Evolutionary conservation across 192 early-diverging fungal genomes (phyloP), one percentile per base, ranked within the genome.

Genomic region (Entomortierella lignicola): DNA sequence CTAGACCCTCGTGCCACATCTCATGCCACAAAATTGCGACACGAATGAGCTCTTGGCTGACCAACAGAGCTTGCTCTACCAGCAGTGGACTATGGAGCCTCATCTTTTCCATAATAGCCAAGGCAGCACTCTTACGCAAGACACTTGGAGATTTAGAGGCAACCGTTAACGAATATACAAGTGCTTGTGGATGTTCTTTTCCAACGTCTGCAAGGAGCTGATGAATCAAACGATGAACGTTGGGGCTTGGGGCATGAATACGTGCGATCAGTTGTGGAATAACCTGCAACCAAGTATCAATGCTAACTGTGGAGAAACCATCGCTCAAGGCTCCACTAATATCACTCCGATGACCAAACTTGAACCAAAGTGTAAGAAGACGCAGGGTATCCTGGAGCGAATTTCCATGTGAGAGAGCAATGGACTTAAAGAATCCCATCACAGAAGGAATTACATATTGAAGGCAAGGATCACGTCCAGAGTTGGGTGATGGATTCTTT

Each of bases 211-310:
- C 87, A 60, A 99, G 80, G 23, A 99, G 66, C 60, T 96, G 93
- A 72, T 96, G 94, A 47, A 99, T 93, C 34, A 99, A 82, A 26
- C 87, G 79, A 34, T 95, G 92, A 0, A 97, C 92, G 32, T 92
- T 88, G 17, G 88, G 84, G 63, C 85, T 88, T 13, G 91, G 88
- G 3, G 94, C 89, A 59, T 98, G 95, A 60, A 97, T 96, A 27
- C 97, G 85, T 0, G 96, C 97, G 85, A 99, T 95, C 26, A 99
- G 82, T 84, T 98, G 96, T 20, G 97, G 97, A 73, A 99, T 98
- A 30, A 99, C 97, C 79, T 99, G 95, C 54, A 99, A 82, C 97
- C 97, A 99, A 0, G 94, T 95, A 44, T 95, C 94, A 59, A 97
- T 93, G 55, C 88, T 94, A 25, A 99, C 93, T 27, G 81, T 89